phyloP scores from a whole-genome alignment of 2,329 filamentous ascomycete species.

The Aspergillus novofumigatus region DNA sequence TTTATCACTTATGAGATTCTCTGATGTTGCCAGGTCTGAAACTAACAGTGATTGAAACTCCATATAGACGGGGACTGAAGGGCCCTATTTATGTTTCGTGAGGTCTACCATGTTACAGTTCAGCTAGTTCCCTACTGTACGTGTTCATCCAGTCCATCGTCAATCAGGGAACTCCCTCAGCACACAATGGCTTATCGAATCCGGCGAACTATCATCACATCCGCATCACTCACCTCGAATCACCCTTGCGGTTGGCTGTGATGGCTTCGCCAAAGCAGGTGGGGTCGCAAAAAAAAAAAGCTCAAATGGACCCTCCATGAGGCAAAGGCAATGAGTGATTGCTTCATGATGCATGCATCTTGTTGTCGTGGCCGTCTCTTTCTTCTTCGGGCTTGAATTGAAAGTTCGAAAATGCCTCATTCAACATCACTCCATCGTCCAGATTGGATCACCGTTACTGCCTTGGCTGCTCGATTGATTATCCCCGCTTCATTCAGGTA shows the following conservation, averaged over 20 bases:
- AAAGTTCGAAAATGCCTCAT: constrained; percentile 36
- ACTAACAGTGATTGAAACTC: constrained; percentile 28
- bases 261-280: constrained; percentile 27
- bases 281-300: constrained; percentile 32
- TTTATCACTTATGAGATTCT: constrained; percentile 19
- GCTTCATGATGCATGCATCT: constrained; percentile 37
- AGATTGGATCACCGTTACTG: constrained; percentile 26
- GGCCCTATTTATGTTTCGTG: constrained; percentile 40
- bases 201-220: constrained; percentile 27
- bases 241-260: constrained; percentile 31
- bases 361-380: constrained; percentile 35
- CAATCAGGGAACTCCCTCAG: constrained; percentile 28
- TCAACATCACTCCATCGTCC: constrained; percentile 18
- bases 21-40: constrained; percentile 27
- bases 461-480: constrained; percentile 24
- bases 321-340: constrained; percentile 29
- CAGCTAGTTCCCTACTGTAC: constrained; percentile 16
- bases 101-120: constrained; percentile 22
- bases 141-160: constrained; percentile 17
- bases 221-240: constrained; percentile 25
- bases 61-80: constrained; percentile 23
- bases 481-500: constrained; percentile 28
- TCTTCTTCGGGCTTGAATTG: constrained; percentile 24
- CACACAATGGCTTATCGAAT: constrained; percentile 31
- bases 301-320: constrained; percentile 28